Conservation (phyloP, 2,329 filamentous ascomycete species). For the Fulvia fulva region DNA sequence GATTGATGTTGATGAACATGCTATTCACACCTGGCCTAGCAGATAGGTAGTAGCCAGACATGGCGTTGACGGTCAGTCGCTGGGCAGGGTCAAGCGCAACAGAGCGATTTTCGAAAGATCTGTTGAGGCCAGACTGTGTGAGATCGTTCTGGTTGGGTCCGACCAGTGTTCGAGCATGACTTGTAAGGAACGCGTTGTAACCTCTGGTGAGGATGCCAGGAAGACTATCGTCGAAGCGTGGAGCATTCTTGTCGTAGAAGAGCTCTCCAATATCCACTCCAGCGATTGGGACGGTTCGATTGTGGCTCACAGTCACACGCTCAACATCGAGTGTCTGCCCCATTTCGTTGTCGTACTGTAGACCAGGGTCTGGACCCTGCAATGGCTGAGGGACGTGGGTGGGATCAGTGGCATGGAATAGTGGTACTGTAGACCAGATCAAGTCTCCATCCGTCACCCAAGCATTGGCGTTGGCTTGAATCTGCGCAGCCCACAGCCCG, state of each 20-base stretch:
- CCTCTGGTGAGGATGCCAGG: slow-evolving; percentile 9
- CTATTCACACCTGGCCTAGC: slow-evolving; percentile 11
- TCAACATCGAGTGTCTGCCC: not conserved
- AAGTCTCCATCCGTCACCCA: slow-evolving; percentile 17
- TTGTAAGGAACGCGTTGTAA: slow-evolving; percentile 15
- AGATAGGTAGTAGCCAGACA: slow-evolving; percentile 19
- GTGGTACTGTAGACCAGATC: slow-evolving; percentile 12
- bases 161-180: not conserved
- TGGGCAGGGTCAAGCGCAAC: not conserved
- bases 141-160: not conserved
- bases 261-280: not conserved
- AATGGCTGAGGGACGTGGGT: not conserved
- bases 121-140: not conserved
- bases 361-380: not conserved
- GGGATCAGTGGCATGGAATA: not conserved
- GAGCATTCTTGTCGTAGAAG: not conserved
- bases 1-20: slow-evolving; percentile 24
- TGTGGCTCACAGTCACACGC: not conserved
- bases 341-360: slow-evolving; percentile 5
- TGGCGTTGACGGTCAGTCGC: not conserved
- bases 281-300: not conserved
- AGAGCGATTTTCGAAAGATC: not conserved
- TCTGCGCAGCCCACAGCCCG: not conserved
- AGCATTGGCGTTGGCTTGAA: not conserved
- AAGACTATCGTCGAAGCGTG: not conserved